Evolutionary conservation across 352 stramenopile species (phyloP).

Genomic region (Phytophthora uliginosa): DNA sequence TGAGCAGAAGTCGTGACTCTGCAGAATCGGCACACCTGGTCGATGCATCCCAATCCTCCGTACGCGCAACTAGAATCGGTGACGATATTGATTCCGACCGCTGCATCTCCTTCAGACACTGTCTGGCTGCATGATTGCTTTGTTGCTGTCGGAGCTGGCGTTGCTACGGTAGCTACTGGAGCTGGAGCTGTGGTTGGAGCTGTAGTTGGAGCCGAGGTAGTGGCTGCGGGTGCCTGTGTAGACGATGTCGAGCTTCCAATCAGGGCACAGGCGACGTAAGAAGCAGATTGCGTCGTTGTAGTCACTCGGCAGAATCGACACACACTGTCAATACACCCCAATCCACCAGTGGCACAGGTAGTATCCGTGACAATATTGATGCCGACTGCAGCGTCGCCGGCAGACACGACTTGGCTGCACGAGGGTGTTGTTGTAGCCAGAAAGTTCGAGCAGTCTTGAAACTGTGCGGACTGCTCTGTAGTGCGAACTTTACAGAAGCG

Average conservation of each 20-base stretch:
- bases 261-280: slow-evolving; percentile 27
- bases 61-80: slow-evolving; percentile 30
- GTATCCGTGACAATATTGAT: slow-evolving; percentile 44
- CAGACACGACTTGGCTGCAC: slow-evolving; percentile 13
- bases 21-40: slow-evolving; percentile 53
- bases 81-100: slow-evolving; percentile 41
- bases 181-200: slow-evolving; percentile 10
- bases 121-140: slow-evolving; percentile 30
- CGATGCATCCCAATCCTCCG: slow-evolving; percentile 45
- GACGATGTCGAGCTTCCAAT: background rate
- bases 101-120: slow-evolving; percentile 43
- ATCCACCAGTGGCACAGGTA: slow-evolving; percentile 34
- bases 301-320: slow-evolving; percentile 48
- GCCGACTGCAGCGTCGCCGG: slow-evolving; percentile 31
- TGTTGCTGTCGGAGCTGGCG: slow-evolving; percentile 2
- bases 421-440: background rate
- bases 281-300: slow-evolving; percentile 29
- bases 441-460: slow-evolving; percentile 9
- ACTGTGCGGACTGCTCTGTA: slow-evolving; percentile 32
- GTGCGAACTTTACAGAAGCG: slow-evolving; percentile 39
- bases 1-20: slow-evolving; percentile 28
- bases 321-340: slow-evolving; percentile 46
- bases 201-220: slow-evolving; percentile 5
- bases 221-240: slow-evolving; percentile 2
- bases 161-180: background rate